These are phyloP conservation scores for Triangularia verruculosa DNA, from an alignment of 2,329 filamentous ascomycete species.

Conservation along the genomic window DNA sequence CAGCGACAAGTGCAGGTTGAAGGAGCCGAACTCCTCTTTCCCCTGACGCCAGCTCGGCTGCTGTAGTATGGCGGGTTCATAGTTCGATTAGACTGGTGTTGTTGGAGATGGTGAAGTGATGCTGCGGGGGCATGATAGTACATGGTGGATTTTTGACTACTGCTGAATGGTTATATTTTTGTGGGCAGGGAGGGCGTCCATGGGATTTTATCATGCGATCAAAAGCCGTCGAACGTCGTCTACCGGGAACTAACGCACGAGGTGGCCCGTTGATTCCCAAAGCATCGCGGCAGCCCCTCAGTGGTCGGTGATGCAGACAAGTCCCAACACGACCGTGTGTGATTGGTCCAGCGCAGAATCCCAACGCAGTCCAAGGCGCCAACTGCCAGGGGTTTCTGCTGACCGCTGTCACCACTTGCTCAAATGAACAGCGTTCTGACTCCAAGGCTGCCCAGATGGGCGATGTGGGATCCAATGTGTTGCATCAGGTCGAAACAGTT, in stretches of 20 bases:
- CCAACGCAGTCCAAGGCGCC: background rate
- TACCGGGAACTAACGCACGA: slow-evolving; percentile 1
- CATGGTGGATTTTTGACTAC: background rate
- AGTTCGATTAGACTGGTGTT: background rate
- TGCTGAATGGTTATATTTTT: background rate
- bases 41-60: background rate
- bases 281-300: slow-evolving; percentile 8
- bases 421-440: background rate
- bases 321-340: background rate
- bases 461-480: slow-evolving; percentile 1
- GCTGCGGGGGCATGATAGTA: background rate
- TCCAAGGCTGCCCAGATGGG: background rate
- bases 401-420: background rate
- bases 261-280: slow-evolving; percentile 8
- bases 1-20: slow-evolving; percentile 3
- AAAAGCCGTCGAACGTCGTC: background rate
- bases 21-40: background rate
- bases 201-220: slow-evolving; percentile 2
- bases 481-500: background rate
- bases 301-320: background rate
- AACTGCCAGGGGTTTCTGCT: background rate
- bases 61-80: slow-evolving; percentile 7
- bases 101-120: background rate
- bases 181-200: background rate
- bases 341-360: slow-evolving; percentile 8